phyloP scores from a whole-genome alignment of 768 basidiomycete genomes.

The Lentinula lateritia region DNA sequence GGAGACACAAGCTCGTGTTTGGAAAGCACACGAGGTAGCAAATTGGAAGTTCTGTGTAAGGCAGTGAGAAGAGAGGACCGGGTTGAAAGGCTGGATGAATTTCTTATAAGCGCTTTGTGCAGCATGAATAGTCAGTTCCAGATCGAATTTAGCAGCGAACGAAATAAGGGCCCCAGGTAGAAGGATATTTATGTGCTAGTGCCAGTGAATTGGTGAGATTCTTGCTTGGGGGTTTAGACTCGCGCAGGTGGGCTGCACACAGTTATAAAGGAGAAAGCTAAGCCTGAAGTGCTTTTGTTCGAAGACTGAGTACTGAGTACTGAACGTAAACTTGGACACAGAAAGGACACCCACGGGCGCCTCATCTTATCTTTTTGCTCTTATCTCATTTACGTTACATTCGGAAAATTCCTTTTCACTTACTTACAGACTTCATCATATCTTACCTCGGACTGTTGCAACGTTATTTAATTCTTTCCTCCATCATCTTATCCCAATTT shows the following conservation, averaged over 20 bases:
- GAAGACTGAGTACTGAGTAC: too few species aligned
- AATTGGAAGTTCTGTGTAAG: slow-evolving; percentile 40
- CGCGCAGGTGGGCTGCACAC: too few species aligned
- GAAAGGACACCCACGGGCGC: too few species aligned
- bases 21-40: slow-evolving; percentile 42
- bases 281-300: too few species aligned
- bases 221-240: too few species aligned
- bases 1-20: slow-evolving; percentile 28
- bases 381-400: neutral
- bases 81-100: neutral
- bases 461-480: neutral
- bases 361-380: neutral
- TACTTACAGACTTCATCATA: neutral
- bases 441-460: neutral
- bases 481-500: neutral
- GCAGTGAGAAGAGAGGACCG: slow-evolving; percentile 26
- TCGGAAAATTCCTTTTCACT: neutral
- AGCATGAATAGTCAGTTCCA: neutral
- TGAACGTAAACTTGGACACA: too few species aligned
- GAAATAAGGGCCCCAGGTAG: neutral
- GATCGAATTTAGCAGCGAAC: neutral
- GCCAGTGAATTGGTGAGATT: too few species aligned
- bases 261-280: too few species aligned
- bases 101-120: neutral
- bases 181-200: too few species aligned